Base-by-base conservation (phyloP, 2,329 filamentous ascomycete species). In the Scolecobasidium constrictum region DNA sequence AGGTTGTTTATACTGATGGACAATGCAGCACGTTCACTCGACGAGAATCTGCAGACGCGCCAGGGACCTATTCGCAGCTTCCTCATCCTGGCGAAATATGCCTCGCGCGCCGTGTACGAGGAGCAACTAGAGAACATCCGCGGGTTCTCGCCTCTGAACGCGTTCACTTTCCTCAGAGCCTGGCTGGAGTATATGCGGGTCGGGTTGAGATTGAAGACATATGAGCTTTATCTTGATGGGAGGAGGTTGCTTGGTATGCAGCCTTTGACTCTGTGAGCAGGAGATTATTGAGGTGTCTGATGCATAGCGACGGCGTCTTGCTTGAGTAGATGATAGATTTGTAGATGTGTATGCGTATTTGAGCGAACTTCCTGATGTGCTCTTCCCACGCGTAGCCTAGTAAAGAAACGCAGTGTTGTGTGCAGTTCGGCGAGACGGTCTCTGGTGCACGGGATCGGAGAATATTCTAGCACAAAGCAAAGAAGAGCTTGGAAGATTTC, bases 31-130 rank as follows among this genome's bases (percentile, higher is more conserved):
- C 79, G 92, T 49, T 92, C 83, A 53, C 73, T 98, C 15, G 92
- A 98, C 58, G 92, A 98, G 67, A 88, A 83, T 56, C 69, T 93
- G 28, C 82, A 88, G 43, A 92, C 85, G 1, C 71, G 75, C 5
- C 63, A 77, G 52, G 77, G 77, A 1, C 75, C 77, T 1, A 63
- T 77, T 38, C 67, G 76, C 26, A 75, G 72, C 3, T 80, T 81
- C 55, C 64, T 81, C 48, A 81, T 81, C 46, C 70, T 81, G 19
- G 77, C 77, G 4, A 68, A 71, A 26, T 81, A 81, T 53, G 77
- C 77, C 15, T 75, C 74, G 13, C 66, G 73, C 35, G 73, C 72
- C 6, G 75, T 81, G 12, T 79, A 75, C 52, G 68, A 78, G 46
- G 77, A 81, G 54, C 64, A 74, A 46, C 58, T 77, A 46, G 75